Evolutionary conservation across 2,329 filamentous ascomycete species (phyloP).

Genomic region (Trichoderma asperellum): DNA sequence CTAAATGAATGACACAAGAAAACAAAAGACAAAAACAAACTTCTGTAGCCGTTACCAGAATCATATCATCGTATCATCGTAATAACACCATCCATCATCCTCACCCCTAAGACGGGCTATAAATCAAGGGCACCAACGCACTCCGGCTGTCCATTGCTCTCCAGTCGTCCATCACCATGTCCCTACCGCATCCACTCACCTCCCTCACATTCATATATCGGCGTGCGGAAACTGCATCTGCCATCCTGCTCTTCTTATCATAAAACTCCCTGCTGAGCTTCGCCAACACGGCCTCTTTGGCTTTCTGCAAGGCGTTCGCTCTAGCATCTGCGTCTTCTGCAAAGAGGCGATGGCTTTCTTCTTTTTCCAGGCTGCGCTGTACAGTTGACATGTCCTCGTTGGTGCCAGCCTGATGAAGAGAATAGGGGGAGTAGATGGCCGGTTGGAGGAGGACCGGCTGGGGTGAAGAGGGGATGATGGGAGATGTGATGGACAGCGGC

Average conservation of each 20-base stretch:
- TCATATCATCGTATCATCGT: conserved; percentile 34
- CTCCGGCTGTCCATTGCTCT: conserved; percentile 56
- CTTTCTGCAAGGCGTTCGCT: conserved; percentile 58
- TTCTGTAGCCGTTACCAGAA: conserved; percentile 31
- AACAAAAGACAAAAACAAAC: conserved; percentile 13
- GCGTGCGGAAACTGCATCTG: conserved; percentile 43
- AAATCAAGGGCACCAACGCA: conserved; percentile 63
- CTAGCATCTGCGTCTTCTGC: conserved; percentile 62
- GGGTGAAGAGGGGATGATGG: conserved; percentile 53
- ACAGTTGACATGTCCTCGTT: conserved; percentile 59
- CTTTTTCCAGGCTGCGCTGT: conserved; percentile 61
- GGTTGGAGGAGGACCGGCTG: conserved; percentile 61
- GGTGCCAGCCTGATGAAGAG: conserved; percentile 28
- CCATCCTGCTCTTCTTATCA: conserved; percentile 39
- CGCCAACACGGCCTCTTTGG: conserved; percentile 62
- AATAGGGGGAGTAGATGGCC: conserved; percentile 57
- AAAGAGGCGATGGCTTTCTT: conserved; percentile 58
- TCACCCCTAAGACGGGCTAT: conserved; percentile 49
- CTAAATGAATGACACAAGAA: conserved; percentile 10
- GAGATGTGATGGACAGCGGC: conserved; percentile 48
- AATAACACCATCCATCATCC: conserved; percentile 31
- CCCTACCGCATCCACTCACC: conserved; percentile 39
- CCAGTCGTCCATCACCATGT: conserved; percentile 49
- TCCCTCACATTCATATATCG: conserved; percentile 40
- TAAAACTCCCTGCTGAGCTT: conserved; percentile 60